A percentile compares a stretch with the other conserved stretches of the same genome.
Conservation (phyloP, 2,329 filamentous ascomycete species). For the Trichoderma citrinoviride region DNA sequence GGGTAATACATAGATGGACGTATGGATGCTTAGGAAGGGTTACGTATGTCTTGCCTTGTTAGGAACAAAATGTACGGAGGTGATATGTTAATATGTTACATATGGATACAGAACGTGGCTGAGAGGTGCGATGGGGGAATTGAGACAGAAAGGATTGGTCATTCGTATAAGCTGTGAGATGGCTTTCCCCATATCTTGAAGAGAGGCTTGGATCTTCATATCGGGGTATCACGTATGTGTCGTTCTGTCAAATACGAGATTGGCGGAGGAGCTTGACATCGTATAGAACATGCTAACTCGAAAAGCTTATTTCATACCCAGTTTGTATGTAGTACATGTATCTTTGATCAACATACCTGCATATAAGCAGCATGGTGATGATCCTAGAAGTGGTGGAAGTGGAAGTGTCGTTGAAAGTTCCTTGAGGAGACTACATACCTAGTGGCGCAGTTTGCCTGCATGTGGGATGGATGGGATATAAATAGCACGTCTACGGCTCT, state of each 20-base stretch:
- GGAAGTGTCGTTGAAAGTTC: not conserved
- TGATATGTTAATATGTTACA: too few relatives aligned
- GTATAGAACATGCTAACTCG: too few relatives aligned
- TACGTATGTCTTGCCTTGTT: not conserved
- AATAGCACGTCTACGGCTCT: not conserved
- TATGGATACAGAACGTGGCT: not conserved
- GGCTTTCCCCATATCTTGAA: too few relatives aligned
- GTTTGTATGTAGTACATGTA: too few relatives aligned
- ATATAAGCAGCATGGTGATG: not conserved
- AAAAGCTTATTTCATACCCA: too few relatives aligned
- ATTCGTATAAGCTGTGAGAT: not conserved
- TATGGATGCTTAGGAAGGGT: not conserved
- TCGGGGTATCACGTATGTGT: too few relatives aligned
- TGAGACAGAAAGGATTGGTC: not conserved
- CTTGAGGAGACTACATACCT: not conserved
- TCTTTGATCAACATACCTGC: too few relatives aligned
- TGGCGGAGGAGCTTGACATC: too few relatives aligned
- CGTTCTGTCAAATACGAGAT: too few relatives aligned
- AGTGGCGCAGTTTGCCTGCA: not conserved
- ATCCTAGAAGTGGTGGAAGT: not conserved
- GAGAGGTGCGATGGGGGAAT: not conserved
- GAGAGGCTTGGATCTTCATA: too few relatives aligned
- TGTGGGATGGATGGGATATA: not conserved
- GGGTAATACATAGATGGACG: not conserved
- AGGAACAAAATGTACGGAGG: too few relatives aligned